phyloP scores from a whole-genome alignment of 805 yeast species.

The Cyberlindnera samutprakarnensis region DNA sequence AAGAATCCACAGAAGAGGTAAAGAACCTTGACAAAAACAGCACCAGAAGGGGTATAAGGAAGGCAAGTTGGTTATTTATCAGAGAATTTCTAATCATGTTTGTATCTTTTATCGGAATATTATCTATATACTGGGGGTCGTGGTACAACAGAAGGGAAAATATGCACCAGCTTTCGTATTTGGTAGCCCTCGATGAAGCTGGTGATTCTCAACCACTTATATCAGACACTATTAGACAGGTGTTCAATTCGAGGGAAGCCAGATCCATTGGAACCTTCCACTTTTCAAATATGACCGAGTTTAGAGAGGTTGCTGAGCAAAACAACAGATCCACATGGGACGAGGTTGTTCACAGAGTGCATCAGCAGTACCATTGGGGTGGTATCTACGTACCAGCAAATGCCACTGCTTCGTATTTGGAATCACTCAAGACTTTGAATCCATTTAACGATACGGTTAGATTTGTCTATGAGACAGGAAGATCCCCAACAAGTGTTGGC shows the following conservation, averaged over 20 bases:
- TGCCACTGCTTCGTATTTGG: constrained; percentile 10
- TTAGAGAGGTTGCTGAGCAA: constrained; percentile 15
- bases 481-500: constrained; percentile 48
- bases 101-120: no score
- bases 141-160: constrained; percentile 22
- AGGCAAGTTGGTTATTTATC: no score
- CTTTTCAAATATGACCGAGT: no score
- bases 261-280: constrained; percentile 19
- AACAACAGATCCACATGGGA: constrained; percentile 23
- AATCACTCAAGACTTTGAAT: constrained; percentile 4
- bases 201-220: constrained; percentile 12
- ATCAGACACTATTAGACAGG: constrained; percentile 23
- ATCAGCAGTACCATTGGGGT: constrained; percentile 56
- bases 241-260: constrained; percentile 2
- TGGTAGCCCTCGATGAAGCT: constrained; percentile 29
- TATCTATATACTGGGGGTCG: constrained; percentile 34
- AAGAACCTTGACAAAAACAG: no score
- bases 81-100: no score
- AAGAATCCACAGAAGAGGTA: no score
- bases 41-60: no score
- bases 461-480: constrained; percentile 52
- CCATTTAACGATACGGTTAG: constrained; percentile 34
- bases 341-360: constrained; percentile 37
- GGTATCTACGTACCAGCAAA: constrained; percentile 45
- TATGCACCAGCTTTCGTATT: constrained; percentile 20